Evolutionary conservation across 495 filamentous ascomycete species (phyloP).

Genomic region (Pyrenula aspistea): DNA sequence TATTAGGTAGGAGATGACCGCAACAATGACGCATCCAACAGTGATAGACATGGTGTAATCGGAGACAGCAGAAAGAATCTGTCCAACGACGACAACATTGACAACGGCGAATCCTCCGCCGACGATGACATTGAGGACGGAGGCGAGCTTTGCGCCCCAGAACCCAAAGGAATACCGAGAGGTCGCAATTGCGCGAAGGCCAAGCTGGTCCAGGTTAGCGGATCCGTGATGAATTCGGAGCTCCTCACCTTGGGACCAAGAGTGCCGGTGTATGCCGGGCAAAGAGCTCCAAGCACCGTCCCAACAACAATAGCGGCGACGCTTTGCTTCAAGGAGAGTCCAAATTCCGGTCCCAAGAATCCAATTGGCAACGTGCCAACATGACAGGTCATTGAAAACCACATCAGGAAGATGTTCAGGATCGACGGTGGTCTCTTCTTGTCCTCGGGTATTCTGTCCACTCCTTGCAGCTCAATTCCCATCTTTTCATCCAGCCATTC

Average conservation of each 20-base stretch:
- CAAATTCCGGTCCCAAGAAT: constrained; percentile 24
- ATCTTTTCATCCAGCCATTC: background rate
- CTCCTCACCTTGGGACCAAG: constrained; percentile 1
- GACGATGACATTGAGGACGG: constrained; percentile 19
- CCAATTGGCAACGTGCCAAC: constrained; percentile 12
- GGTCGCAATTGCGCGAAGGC: constrained; percentile 13
- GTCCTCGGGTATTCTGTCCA: background rate
- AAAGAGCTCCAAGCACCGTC: constrained; percentile 18
- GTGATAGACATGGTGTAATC: constrained; percentile 22
- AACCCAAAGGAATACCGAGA: constrained; percentile 21
- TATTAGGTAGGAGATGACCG: constrained; percentile 39
- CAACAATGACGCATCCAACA: constrained; percentile 33
- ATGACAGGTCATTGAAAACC: background rate
- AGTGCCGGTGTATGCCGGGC: constrained; percentile 6
- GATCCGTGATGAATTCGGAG: background rate
- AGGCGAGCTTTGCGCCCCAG: constrained; percentile 19
- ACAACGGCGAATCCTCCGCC: constrained; percentile 25
- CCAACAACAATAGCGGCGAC: constrained; percentile 24
- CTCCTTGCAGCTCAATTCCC: background rate
- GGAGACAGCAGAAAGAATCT: constrained; percentile 22
- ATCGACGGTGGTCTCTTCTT: background rate
- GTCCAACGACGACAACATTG: constrained; percentile 25
- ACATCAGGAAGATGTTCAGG: background rate
- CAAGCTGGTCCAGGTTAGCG: background rate
- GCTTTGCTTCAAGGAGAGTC: constrained; percentile 20